Evolutionary conservation across 2,329 filamentous ascomycete species (phyloP), one percentile per base, ranked within the genome.

Genomic region (Ophiostoma sp.): DNA sequence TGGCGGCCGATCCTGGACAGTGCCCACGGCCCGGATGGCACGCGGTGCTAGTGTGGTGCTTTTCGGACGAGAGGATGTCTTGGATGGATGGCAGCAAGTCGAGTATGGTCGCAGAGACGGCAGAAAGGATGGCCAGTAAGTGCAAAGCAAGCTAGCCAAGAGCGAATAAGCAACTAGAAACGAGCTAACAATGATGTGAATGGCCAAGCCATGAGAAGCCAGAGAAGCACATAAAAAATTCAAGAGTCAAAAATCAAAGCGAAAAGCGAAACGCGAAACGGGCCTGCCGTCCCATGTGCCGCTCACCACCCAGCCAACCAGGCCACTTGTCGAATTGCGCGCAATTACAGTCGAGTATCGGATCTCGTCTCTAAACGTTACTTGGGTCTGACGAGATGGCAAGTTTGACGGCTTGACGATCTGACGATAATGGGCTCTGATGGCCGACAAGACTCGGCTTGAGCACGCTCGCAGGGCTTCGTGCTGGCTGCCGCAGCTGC

Each of bases 31-130:
- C 35, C 60, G 23, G 31, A 20, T 35, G 60, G 15, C 17, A 65
- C 41, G 62, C 33, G 36, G 20, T 39, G n/a, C 62, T 65, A 65
- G 62, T 65, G 57, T 35, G 62, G 62, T 23, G 33, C 20, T 33
- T 35, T 39, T 66, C 71, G 71, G 71, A 69, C 71, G 71, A 72
- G 71, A 70, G 71, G 71, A 72, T 68, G 71, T 72, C 27, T 64
- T 60, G 15, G 41, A 69, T 39, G 48, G 60, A 20, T 41, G 27
- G 33, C n/a, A 33, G 33, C 15, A 62, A 31, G 27, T 31, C 27
- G 27, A 3, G n/a, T 62, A 62, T 23, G 17, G 60, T 5, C 11
- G 31, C 10, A 68, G 52, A 36, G 67, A 8, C 31, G 60, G 33
- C 17, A 68, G 39, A 36, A 69, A 8, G 67, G 67, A 68, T 64